phyloP scores from a whole-genome alignment of 202 grass and related monocot species.

The Schoenoplectus tabernaemontani region DNA sequence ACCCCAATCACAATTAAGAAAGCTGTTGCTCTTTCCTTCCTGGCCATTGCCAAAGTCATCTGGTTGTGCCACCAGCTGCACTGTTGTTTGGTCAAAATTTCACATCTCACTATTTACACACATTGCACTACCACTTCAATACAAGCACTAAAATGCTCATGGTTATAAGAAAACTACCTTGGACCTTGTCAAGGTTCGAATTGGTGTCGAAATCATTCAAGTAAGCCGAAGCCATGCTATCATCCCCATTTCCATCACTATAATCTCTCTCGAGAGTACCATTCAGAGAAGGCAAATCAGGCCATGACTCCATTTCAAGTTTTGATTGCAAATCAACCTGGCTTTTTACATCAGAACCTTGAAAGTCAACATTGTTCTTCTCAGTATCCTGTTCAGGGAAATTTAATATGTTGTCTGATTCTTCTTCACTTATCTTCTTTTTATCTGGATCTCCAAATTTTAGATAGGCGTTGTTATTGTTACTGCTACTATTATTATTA shows the following conservation, averaged over 20 bases:
- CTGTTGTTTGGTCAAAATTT: conserved; percentile 44
- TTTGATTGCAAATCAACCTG: conserved; percentile 38
- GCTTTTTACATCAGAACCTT: conserved; percentile 32
- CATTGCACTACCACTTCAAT: background rate
- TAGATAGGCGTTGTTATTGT: conserved; percentile 31
- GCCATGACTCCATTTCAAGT: conserved; percentile 73
- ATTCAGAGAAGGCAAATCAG: conserved; percentile 73
- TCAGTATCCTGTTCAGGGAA: conserved; percentile 32
- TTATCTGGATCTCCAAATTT: conserved; percentile 27
- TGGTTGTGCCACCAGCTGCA: conserved; percentile 52
- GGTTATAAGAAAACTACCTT: conserved; percentile 25
- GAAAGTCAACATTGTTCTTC: conserved; percentile 39
- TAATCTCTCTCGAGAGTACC: conserved; percentile 51
- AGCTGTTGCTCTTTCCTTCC: conserved; percentile 56
- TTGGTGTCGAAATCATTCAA: conserved; percentile 54
- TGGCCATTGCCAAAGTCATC: conserved; percentile 46
- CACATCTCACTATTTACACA: conserved; percentile 17
- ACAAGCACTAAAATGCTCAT: background rate
- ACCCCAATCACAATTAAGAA: conserved; percentile 77
- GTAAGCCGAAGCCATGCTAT: conserved; percentile 42
- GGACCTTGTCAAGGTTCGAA: conserved; percentile 43
- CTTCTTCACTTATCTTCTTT: conserved; percentile 42
- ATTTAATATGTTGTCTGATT: conserved; percentile 9
- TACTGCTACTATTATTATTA: no score
- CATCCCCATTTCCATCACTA: conserved; percentile 28